Percentiles rank a stretch among this genome's conserved stretches.
phyloP scores from a whole-genome alignment of 805 yeast species.

The Saccharomycopsis capsularis region DNA sequence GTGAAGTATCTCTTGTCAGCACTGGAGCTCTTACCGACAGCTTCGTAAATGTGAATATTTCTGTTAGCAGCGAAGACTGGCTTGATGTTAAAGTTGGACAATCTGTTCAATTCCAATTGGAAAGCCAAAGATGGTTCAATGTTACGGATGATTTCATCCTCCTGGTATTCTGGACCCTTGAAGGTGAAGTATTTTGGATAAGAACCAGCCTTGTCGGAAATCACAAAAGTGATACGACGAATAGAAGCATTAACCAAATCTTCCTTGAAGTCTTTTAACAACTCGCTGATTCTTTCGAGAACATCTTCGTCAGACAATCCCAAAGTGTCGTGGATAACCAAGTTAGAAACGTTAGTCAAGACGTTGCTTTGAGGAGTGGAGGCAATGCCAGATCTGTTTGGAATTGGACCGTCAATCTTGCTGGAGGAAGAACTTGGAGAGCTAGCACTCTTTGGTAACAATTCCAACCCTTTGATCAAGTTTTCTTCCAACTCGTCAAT shows the following conservation, averaged over 20 bases:
- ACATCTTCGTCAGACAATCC: conserved; percentile 71
- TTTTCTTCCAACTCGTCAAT: conserved; percentile 87
- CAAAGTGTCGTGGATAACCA: conserved; percentile 66
- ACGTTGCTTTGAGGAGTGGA: conserved; percentile 28
- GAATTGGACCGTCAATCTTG: conserved; percentile 38
- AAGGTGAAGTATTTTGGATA: conserved; percentile 96
- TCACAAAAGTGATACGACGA: conserved; percentile 88
- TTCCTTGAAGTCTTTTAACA: conserved; percentile 59
- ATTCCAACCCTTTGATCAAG: conserved; percentile 66
- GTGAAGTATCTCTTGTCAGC: conserved; percentile 94
- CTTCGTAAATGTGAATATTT: conserved; percentile 96
- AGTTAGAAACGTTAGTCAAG: conserved; percentile 74
- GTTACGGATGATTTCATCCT: conserved; percentile 92
- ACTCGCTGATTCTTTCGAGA: conserved; percentile 52
- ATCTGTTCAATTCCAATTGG: conserved; percentile 91
- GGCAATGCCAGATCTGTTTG: conserved; percentile 33
- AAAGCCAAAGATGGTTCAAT: conserved; percentile 97
- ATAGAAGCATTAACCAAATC: conserved; percentile 66
- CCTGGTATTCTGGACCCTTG: conserved; percentile 78
- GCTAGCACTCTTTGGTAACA: conserved; percentile 47
- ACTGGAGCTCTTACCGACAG: conserved; percentile 87
- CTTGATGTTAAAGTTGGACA: conserved; percentile 89
- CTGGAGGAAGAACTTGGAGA: conserved; percentile 28
- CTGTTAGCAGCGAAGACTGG: conserved; percentile 95
- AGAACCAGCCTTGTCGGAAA: conserved; percentile 75